Conservation (phyloP, 2,329 filamentous ascomycete species). For the Xylaria digitata region DNA sequence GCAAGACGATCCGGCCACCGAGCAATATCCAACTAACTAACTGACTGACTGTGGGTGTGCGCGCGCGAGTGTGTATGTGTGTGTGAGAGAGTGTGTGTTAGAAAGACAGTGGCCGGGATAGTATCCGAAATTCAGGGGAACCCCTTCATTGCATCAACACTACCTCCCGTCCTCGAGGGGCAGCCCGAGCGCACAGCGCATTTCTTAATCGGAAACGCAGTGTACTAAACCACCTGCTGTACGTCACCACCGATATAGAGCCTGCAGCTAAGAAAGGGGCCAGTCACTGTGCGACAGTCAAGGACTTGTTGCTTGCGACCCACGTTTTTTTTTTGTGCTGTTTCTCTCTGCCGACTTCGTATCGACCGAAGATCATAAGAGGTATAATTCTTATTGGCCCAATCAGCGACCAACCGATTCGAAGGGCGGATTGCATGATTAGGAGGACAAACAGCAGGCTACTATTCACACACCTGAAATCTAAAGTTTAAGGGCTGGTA, state of each 20-base stretch:
- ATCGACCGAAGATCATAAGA: conserved; percentile 26
- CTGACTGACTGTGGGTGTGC: not conserved
- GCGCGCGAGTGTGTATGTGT: not conserved
- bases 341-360: conserved; percentile 30
- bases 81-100: conserved; percentile 5
- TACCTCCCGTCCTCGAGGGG: conserved; percentile 25
- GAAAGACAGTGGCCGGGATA: conserved; percentile 22
- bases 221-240: conserved; percentile 16
- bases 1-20: conserved; percentile 26
- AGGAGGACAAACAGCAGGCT: conserved; percentile 27
- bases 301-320: conserved; percentile 32
- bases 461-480: conserved; percentile 21
- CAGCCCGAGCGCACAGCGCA: conserved; percentile 27
- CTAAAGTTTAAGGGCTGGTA: conserved; percentile 10
- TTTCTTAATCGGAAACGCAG: conserved; percentile 27
- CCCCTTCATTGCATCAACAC: conserved; percentile 26
- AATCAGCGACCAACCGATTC: conserved; percentile 30
- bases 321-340: conserved; percentile 25
- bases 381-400: conserved; percentile 27
- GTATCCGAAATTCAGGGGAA: conserved; percentile 30
- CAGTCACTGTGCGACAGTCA: conserved; percentile 31
- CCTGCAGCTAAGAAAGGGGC: conserved; percentile 24
- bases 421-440: conserved; percentile 23
- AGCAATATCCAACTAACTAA: conserved; percentile 19
- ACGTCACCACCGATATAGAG: conserved; percentile 31